Base-by-base conservation (phyloP, 78 protist species). In the Pigoraptor vietnamica region DNA sequence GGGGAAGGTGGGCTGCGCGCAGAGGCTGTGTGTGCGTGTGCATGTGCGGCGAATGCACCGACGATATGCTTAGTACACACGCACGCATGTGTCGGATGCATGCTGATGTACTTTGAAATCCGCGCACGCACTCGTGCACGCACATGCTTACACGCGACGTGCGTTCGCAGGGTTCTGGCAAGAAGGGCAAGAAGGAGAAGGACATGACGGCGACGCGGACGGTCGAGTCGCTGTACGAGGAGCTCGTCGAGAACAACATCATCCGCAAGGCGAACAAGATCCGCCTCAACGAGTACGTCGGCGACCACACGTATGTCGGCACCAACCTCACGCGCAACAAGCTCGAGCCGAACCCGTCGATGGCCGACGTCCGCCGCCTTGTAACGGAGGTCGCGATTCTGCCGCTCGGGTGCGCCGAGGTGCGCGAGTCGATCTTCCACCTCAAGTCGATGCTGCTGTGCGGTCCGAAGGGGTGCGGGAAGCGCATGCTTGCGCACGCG, bases 111-210 rank as follows among this genome's bases (percentile, higher is more conserved):
- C n/a, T n/a, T n/a, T n/a, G n/a, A n/a, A n/a, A n/a, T n/a, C n/a
- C n/a, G n/a, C n/a, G n/a, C n/a, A n/a, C n/a, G n/a, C n/a, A n/a
- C n/a, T n/a, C n/a, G n/a, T n/a, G n/a, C n/a, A n/a, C n/a, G n/a
- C n/a, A n/a, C n/a, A n/a, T n/a, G n/a, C n/a, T n/a, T n/a, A n/a
- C n/a, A n/a, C n/a, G n/a, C n/a, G n/a, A n/a, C n/a, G 24, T 21
- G 24, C 14, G 84, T 29, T 81, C 14, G 67, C 24, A 29, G 84
- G 24, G n/a, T 2, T 21, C 84, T 81, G 67, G 67, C 67, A 48
- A 48, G 67, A 48, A 48, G 67, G 67, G 67, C 67, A 84, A 84
- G 88, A 84, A 84, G 88, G 88, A n/a, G 25, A 84, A 38, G 89
- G 89, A 86, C n/a, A 1, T 86, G 39, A 86, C 89, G 39, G 39